Evolutionary conservation across 1,284 basidiomycete species (phyloP).

Genomic region (Cryptococcus jaspeensis): DNA sequence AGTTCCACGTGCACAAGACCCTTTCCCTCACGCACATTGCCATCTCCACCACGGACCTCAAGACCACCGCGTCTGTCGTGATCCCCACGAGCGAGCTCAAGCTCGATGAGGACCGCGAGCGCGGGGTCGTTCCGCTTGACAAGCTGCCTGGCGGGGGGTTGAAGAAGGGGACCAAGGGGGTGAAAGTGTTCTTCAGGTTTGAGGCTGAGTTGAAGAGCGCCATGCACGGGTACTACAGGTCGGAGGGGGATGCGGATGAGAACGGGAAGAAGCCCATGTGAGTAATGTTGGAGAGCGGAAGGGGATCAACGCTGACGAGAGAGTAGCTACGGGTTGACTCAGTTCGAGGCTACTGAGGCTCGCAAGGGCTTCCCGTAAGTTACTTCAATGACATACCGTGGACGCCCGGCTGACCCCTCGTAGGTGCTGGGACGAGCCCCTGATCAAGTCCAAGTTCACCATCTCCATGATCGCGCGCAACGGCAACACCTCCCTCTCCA

Average conservation of each 20-base stretch:
- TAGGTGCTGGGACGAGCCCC: conserved; percentile 84
- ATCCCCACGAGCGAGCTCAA: conserved; percentile 49
- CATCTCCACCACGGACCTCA: conserved; percentile 62
- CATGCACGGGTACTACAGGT: conserved; percentile 59
- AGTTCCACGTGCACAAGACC: conserved; percentile 67
- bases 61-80: conserved; percentile 58
- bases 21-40: conserved; percentile 68
- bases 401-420: conserved; percentile 22
- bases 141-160: conserved; percentile 65
- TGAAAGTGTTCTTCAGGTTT: conserved; percentile 53
- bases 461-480: conserved; percentile 78
- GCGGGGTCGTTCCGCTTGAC: conserved; percentile 62
- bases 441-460: conserved; percentile 81
- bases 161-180: conserved; percentile 60
- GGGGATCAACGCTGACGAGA: neutral
- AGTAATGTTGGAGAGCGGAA: conserved; percentile 8
- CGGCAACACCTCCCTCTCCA: conserved; percentile 67
- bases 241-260: conserved; percentile 53
- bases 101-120: conserved; percentile 65
- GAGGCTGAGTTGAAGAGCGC: conserved; percentile 63
- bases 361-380: conserved; percentile 69
- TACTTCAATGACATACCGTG: conserved; percentile 27
- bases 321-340: conserved; percentile 68
- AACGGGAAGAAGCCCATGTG: conserved; percentile 52
- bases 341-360: conserved; percentile 80